These are phyloP conservation scores for Datura wrightii DNA, from an alignment of 257 asterid genomes.

Conservation along the genomic window DNA sequence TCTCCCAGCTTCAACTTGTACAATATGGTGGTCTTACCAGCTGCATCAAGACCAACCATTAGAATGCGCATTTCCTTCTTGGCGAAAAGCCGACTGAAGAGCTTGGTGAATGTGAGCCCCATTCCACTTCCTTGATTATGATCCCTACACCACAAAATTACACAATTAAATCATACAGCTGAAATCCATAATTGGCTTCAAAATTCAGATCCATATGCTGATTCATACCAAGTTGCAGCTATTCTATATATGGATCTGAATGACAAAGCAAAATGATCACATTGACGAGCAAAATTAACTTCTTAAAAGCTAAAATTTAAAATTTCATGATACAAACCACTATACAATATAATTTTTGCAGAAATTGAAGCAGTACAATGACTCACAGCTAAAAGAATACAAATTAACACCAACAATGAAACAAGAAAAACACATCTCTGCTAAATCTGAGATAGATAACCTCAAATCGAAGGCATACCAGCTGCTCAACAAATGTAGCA, in stretches of 20 bases:
- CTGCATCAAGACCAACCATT: conserved; percentile 96
- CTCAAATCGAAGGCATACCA: background rate
- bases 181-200: background rate
- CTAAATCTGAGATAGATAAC: background rate
- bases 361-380: conserved; percentile 13
- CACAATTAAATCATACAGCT: background rate
- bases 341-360: conserved; percentile 22
- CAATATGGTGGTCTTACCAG: conserved; percentile 95
- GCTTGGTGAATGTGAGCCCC: conserved; percentile 84
- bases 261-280: conserved; percentile 24
- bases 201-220: background rate
- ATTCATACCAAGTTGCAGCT: background rate
- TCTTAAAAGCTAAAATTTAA: conserved; percentile 11
- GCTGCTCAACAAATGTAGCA: background rate
- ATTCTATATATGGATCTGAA: conserved; percentile 27
- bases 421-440: background rate
- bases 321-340: conserved; percentile 31
- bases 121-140: conserved; percentile 50
- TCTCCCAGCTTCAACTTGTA: conserved; percentile 98
- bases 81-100: conserved; percentile 88
- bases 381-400: conserved; percentile 35
- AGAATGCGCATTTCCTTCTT: conserved; percentile 92
- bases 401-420: background rate
- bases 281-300: background rate
- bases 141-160: conserved; percentile 38